Conservation (phyloP, 345 rosid genomes). For the Arabis hirsuta region DNA sequence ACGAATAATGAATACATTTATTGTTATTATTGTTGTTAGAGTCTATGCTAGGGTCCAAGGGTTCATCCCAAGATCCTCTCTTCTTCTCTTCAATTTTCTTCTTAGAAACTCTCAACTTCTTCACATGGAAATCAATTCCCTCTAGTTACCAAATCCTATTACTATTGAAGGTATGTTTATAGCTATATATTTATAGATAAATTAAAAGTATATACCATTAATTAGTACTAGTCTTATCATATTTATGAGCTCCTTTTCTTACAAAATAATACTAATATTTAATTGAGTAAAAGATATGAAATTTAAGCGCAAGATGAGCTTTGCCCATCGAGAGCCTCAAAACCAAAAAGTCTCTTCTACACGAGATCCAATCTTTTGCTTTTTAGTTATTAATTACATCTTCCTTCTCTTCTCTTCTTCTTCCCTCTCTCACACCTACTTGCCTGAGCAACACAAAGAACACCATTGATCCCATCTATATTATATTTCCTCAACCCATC, state of each 20-base stretch:
- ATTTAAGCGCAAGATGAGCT: constrained; percentile 53
- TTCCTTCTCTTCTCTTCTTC: constrained; percentile 40
- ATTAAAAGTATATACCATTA: not conserved
- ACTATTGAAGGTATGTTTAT: constrained; percentile 31
- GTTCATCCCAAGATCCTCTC: constrained; percentile 54
- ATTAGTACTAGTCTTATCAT: constrained; percentile 36
- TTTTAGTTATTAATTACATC: constrained; percentile 45
- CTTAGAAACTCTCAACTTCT: constrained; percentile 43
- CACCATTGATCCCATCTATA: constrained; percentile 34
- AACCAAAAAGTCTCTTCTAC: constrained; percentile 50
- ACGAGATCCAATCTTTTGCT: constrained; percentile 76
- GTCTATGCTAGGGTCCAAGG: constrained; percentile 43
- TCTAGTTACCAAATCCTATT: constrained; percentile 25
- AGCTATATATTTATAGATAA: constrained; percentile 1
- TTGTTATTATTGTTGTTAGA: constrained; percentile 27
- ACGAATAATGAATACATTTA: constrained; percentile 13
- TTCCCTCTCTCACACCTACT: constrained; percentile 32
- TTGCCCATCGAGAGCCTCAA: constrained; percentile 62
- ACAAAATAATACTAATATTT: constrained; percentile 3
- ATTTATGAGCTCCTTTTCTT: constrained; percentile 32
- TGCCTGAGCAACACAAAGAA: constrained; percentile 37
- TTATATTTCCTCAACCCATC: constrained; percentile 26
- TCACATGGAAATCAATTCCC: constrained; percentile 41
- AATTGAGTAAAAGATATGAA: constrained; percentile 37
- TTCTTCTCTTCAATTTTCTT: constrained; percentile 3